Evolutionary conservation across 1,284 basidiomycete species (phyloP).

Genomic region (Sanghuangporus sanghuang): DNA sequence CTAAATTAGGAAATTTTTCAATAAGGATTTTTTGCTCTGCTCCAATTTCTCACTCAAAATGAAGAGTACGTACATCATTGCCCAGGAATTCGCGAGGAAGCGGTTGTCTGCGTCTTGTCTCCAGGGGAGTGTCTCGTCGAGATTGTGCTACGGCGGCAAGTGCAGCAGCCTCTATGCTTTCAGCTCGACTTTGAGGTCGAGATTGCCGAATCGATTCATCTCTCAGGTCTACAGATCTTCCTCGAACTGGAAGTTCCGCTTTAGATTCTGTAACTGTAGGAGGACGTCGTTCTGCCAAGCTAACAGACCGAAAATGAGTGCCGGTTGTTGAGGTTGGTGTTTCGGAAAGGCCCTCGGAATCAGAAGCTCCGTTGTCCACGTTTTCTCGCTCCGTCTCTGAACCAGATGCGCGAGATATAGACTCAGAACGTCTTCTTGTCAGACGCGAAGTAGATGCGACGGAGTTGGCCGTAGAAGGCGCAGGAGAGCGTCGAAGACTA

Average conservation of each 20-base stretch:
- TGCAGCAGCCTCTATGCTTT: slow-evolving; percentile 47
- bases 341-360: slow-evolving; percentile 36
- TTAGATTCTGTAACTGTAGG: slow-evolving; percentile 54
- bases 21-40: not conserved
- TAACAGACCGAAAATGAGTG: slow-evolving; percentile 25
- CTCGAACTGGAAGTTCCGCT: slow-evolving; percentile 23
- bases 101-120: slow-evolving; percentile 41
- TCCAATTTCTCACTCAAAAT: not conserved
- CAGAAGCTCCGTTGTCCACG: slow-evolving; percentile 31
- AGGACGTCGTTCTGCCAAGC: slow-evolving; percentile 38
- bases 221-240: slow-evolving; percentile 29
- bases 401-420: slow-evolving; percentile 41
- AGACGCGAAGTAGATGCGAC: slow-evolving; percentile 25
- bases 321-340: slow-evolving; percentile 35
- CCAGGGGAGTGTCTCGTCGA: slow-evolving; percentile 37
- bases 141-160: slow-evolving; percentile 56
- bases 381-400: slow-evolving; percentile 72
- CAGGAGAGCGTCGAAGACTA: slow-evolving; percentile 26
- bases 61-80: slow-evolving; percentile 1
- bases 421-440: slow-evolving; percentile 11
- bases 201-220: slow-evolving; percentile 20
- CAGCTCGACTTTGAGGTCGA: slow-evolving; percentile 18
- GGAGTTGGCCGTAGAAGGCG: slow-evolving; percentile 29
- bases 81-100: slow-evolving; percentile 58
- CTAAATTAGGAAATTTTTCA: not conserved